Evolutionary conservation across 495 filamentous ascomycete genomes (phyloP), one percentile per base, ranked within the genome.

Genomic region (Xylona heveae): DNA sequence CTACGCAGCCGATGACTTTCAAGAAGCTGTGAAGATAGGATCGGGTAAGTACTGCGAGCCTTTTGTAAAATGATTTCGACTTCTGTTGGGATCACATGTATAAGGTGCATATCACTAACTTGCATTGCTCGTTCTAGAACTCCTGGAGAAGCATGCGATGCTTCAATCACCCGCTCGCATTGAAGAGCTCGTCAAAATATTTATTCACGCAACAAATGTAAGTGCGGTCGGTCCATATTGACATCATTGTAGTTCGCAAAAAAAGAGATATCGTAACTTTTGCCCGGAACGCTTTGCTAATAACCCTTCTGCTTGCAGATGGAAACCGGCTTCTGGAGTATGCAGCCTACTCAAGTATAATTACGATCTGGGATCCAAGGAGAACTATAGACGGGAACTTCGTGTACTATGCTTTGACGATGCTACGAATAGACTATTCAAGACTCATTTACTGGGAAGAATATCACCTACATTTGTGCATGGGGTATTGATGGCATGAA

Each of bases 281-380:
- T n/a, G n/a, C n/a, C n/a, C n/a, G n/a, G n/a, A n/a, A n/a, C n/a
- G n/a, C n/a, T n/a, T 39, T 27, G 13, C 32, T 24, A 31, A 16
- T 13, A 16, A 28, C 35, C 34, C 32, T 35, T 26, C 23, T 19
- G 17, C 3, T 36, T 27, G 24, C 31, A 90, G 68, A 71, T 92
- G 65, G 82, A 91, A 52, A 74, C 71, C 42, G 73, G 66, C 1
- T 90, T 92, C 52, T 90, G 82, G 82, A 70, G 82, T 31, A 88
- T 90, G 71, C n/a, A n/a, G n/a, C n/a, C n/a, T n/a, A n/a, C n/a
- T n/a, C n/a, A n/a, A n/a, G n/a, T n/a, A n/a, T n/a, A n/a, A n/a
- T n/a, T n/a, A n/a, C n/a, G n/a, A n/a, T n/a, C n/a, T n/a, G n/a
- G n/a, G n/a, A n/a, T n/a, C n/a, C n/a, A n/a, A n/a, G n/a, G n/a